These are phyloP conservation scores for Lasiosphaeria miniovina DNA, from an alignment of 495 filamentous ascomycete species.

Conservation along the genomic window DNA sequence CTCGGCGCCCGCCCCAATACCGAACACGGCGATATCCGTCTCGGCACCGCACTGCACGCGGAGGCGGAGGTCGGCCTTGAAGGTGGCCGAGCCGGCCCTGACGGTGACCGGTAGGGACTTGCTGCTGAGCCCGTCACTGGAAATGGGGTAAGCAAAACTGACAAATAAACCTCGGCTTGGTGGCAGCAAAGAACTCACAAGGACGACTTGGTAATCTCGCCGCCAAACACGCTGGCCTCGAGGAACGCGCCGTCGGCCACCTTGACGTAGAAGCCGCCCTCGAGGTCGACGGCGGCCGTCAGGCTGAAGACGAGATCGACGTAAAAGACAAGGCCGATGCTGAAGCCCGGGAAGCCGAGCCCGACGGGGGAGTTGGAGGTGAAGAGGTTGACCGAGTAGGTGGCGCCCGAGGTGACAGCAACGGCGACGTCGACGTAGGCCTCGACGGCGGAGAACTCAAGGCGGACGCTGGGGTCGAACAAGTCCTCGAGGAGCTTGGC, in stretches of 20 bases:
- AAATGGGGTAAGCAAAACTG: not conserved
- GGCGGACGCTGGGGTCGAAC: conserved; percentile 29
- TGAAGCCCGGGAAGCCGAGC: conserved; percentile 32
- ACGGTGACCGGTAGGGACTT: conserved; percentile 30
- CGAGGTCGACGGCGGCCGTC: conserved; percentile 37
- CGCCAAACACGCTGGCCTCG: conserved; percentile 37
- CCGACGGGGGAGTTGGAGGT: conserved; percentile 26
- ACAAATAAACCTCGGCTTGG: too few relatives aligned
- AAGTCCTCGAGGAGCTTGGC: conserved; percentile 34
- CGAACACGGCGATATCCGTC: conserved; percentile 27
- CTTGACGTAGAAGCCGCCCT: conserved; percentile 40
- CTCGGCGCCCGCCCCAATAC: conserved; percentile 39
- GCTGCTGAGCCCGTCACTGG: conserved; percentile 25
- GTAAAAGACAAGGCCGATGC: conserved; percentile 36
- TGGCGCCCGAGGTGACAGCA: conserved; percentile 31
- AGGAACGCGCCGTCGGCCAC: conserved; percentile 37
- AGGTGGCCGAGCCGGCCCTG: conserved; percentile 25
- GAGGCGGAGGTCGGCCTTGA: conserved; percentile 33
- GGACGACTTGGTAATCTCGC: conserved; percentile 36
- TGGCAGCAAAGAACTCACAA: conserved; percentile 22
- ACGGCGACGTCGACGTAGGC: conserved; percentile 36
- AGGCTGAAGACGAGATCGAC: conserved; percentile 42
- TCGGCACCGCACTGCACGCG: conserved; percentile 32
- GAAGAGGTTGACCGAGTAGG: conserved; percentile 37
- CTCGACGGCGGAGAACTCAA: conserved; percentile 33